phyloP scores from a whole-genome alignment of 371 early-diverging fungal species.

The Syncephalastrum sp. region DNA sequence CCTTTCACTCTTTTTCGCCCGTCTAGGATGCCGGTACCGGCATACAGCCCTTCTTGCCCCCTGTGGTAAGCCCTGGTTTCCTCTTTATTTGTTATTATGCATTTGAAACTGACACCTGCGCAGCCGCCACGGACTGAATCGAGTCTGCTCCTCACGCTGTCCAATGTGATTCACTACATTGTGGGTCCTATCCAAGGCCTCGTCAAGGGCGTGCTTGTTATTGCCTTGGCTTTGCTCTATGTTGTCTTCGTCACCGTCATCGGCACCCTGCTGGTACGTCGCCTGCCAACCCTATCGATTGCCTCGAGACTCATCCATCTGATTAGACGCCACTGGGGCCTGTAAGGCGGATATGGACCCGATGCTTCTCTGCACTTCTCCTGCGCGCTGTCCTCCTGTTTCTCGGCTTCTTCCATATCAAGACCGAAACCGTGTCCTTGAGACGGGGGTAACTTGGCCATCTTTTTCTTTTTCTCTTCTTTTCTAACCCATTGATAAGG shows the following conservation, averaged over 20 bases:
- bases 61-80: constrained; percentile 53
- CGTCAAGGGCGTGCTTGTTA: constrained; percentile 40
- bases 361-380: constrained; percentile 15
- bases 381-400: too few relatives aligned
- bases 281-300: not conserved
- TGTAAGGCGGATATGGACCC: constrained; percentile 39
- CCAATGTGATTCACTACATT: constrained; percentile 34
- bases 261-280: constrained; percentile 34
- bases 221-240: constrained; percentile 26
- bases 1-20: not conserved
- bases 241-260: constrained; percentile 33
- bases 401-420: constrained; percentile 66
- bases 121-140: constrained; percentile 45
- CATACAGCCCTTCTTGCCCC: constrained; percentile 87
- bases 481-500: not conserved
- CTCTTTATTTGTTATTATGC: not conserved
- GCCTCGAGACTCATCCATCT: not conserved
- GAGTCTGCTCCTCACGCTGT: constrained; percentile 27
- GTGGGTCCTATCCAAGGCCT: constrained; percentile 51
- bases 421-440: constrained; percentile 50
- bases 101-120: not conserved
- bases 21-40: constrained; percentile 79
- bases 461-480: not conserved
- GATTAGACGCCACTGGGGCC: constrained; percentile 39
- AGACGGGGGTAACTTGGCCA: constrained; percentile 48